Base-by-base conservation (phyloP, 2,329 filamentous ascomycete species). In the Paraphoma sp. region DNA sequence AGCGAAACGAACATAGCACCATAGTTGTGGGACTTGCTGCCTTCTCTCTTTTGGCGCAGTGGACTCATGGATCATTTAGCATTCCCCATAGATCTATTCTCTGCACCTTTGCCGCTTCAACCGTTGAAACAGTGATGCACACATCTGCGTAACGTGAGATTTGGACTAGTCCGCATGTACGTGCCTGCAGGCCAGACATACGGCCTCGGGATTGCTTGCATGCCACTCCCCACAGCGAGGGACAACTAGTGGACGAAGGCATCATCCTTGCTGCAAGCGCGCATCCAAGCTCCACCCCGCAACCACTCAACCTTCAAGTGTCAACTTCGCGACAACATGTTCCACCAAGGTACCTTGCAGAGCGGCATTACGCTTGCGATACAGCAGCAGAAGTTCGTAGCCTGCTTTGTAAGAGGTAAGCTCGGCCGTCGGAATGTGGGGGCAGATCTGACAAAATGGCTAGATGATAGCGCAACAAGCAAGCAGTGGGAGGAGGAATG, bases 371-470 rank as follows among this genome's bases (percentile, higher is more conserved):
- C 85, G 31, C 81, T 86, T 17, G 92, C 93, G 11, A 83, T 97
- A 6, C 84, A 86, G 57, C 83, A 93, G 74, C 81, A 86, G 56
- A 96, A 94, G 76, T 83, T 90, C 16, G 90, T 97, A 0, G 85
- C 91, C 30, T 96, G 92, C 78, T 96, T 97, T 76, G 89, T 97
- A 31, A 86, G 87, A 70, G 89, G 91, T 92, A 76, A 63, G 56
- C 30, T 14, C 23, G 18, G 45, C 48, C 23, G 6, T 54, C 41
- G 46, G 60, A 45, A 60, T 63, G 54, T 63, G 58, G 60, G 56
- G 45, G 54, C 28, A 6, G 9, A 42, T 8, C 46, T 59, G 47
- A 65, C 40, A 45, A 36, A 14, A 48, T 59, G 44, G 51, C 40
- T 68, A 93, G 91, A 96, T 74, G 86, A 86, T 49, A 83, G 84